Evolutionary conservation across 306 rosid species (phyloP).

Genomic region (Dryas drummondii): DNA sequence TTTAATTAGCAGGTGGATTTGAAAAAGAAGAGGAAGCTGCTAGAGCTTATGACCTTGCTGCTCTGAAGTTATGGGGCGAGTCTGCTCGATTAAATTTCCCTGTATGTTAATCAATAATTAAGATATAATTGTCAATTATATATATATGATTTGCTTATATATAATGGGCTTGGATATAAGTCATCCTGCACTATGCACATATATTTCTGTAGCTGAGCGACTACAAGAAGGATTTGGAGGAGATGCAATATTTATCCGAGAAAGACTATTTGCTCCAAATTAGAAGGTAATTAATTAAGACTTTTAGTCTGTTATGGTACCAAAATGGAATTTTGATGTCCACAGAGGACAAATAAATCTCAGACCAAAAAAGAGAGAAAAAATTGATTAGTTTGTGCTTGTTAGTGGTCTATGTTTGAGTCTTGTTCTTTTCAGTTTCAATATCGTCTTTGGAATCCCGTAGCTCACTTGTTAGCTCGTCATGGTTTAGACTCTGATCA

Average conservation of each 20-base stretch:
- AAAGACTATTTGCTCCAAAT: conserved; percentile 17
- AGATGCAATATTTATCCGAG: conserved; percentile 15
- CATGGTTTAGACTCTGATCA: too few species aligned
- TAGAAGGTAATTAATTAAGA: conserved; percentile 15
- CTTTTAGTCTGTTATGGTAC: too few species aligned
- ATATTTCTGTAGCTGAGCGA: conserved; percentile 9
- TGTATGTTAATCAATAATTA: conserved; percentile 24
- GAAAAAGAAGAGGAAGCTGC: conserved; percentile 36
- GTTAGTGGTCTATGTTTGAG: too few species aligned
- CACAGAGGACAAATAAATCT: neutral
- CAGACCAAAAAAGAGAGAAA: too few species aligned
- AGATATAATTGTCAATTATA: too few species aligned
- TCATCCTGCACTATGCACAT: neutral
- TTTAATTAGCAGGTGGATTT: conserved; percentile 25
- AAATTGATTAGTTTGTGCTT: too few species aligned
- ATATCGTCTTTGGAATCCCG: too few species aligned
- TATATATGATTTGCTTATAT: neutral
- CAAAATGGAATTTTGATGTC: neutral
- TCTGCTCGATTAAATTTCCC: conserved; percentile 34
- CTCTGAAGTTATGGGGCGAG: conserved; percentile 42
- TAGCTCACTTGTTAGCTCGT: too few species aligned
- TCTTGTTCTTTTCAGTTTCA: too few species aligned
- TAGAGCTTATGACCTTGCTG: conserved; percentile 41
- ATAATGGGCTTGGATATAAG: neutral
- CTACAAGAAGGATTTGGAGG: conserved; percentile 20